Base-by-base conservation (phyloP, 2,329 filamentous ascomycete species). In the Penicillium sclerotiorum region DNA sequence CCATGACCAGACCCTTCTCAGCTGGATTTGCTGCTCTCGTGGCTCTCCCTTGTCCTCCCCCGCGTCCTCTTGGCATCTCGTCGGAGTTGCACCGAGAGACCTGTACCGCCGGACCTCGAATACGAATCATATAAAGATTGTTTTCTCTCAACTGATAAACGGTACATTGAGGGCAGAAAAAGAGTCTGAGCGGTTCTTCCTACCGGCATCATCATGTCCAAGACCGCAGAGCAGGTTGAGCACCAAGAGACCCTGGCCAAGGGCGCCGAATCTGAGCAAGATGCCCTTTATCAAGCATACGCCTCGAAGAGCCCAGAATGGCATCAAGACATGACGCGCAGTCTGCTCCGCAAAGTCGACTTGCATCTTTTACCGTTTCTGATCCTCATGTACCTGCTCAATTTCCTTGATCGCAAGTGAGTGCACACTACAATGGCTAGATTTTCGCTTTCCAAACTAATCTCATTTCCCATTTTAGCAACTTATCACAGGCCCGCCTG, bases 401-500 rank as follows among this genome's bases (percentile, higher is more conserved):
- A 69, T 37, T 67, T 67, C 20, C 49, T 68, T 33, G 64, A 68
- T 45, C 70, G 41, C 57, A 65, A 64, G 60, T 65, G 50, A 3
- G 61, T 32, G 12, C 4, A 47, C 5, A 12, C 11, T 7, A 5
- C 9, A 11, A 33, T 17, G 11, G 8, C 13, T 11, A 21, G 21
- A 11, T 23, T n/a, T n/a, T n/a, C n/a, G n/a, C 18, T 25, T 15
- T 35, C 22, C 2, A 25, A 13, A 21, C 21, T 45, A 1, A 25
- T 25, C 4, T 21, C 20, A 11, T 6, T 20, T 8, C 2, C 5
- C 3, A 13, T 13, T 21, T 30, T 21, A 68, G 61, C 51, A 83
- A 83, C 53, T 68, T 83, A 0, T 77, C 79, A 0, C 80, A 83
- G 59, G 80, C 80, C 0, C 73, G 81, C 4, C 73, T 82, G 25